Base-by-base conservation (phyloP, 345 rosid species). In the Cardamine resedifolia region DNA sequence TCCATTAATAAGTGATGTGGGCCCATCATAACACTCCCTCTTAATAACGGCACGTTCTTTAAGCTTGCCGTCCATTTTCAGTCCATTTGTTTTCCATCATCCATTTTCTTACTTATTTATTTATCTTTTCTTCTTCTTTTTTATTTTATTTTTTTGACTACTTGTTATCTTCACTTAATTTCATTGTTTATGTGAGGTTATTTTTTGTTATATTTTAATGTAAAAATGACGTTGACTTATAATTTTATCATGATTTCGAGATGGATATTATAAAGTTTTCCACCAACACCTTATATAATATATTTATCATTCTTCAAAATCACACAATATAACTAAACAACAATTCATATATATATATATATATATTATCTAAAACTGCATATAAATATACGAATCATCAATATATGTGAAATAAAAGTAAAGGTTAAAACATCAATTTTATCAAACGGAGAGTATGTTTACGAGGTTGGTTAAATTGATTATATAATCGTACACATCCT, bases 31-130 rank as follows among this genome's bases (percentile, higher is more conserved):
- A 56, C 47, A 43, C 69, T 43, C 49, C 28, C 16, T 41, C 74
- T 75, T 68, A 44, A 61, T 68, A 60, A 75, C 74, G 79, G 69
- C 64, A 75, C 74, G 58, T 41, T 75, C 69, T 75, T 61, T 52
- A 60, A 30, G 70, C 58, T 61, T 69, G 52, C 74, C 64, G 50
- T 75, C 74, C 58, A 74, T 58, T 58, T 64, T 73, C 24, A 4
- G 52, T 60, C 49, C 1, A 66, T 23, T 56, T 56, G 20, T 44
- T 73, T 45, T 56, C 36, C 62, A 53, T 64, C 55, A 23, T 56
- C 55, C 69, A 50, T 61, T 71, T 48, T 34, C 5, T 59, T n/a
- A 3, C 5, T 59, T n/a, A 3, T 19, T 12, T 30, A 12, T 50
- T 39, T 38, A 9, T 59, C 27, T 39, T 34, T 34, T 43, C 20